A percentile compares a stretch with the other conserved stretches of the same genome.
Conservation (phyloP, 352 stramenopile species). For the Phytophthora foliorum region DNA sequence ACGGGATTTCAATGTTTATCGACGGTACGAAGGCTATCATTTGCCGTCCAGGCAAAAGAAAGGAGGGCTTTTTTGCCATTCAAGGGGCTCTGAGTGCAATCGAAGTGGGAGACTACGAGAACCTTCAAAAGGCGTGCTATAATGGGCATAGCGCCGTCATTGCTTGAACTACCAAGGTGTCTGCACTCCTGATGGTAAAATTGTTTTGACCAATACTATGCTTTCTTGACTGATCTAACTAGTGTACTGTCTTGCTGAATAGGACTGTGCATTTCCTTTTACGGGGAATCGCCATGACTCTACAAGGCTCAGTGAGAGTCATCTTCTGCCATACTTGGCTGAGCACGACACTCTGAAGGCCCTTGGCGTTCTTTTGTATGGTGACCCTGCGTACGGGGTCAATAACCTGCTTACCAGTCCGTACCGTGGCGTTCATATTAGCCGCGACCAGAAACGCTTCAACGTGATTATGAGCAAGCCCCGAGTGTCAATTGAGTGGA, state of each 20-base stretch:
- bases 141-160: slow-evolving; percentile 10
- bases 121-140: slow-evolving; percentile 16
- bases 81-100: slow-evolving; percentile 1
- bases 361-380: slow-evolving; percentile 4
- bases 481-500: slow-evolving; percentile 12
- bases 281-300: slow-evolving; percentile 5
- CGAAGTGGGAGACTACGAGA: slow-evolving; percentile 7
- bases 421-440: slow-evolving; percentile 2
- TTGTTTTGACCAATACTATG: too few species aligned
- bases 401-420: slow-evolving; percentile 4
- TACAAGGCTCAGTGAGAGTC: slow-evolving; percentile 5
- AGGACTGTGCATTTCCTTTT: slow-evolving; percentile 21
- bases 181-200: slow-evolving; percentile 6
- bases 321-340: background rate
- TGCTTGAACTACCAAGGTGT: slow-evolving; percentile 22
- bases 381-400: slow-evolving; percentile 5
- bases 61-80: background rate
- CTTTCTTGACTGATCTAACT: too few species aligned
- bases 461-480: slow-evolving; percentile 14
- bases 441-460: slow-evolving; percentile 2
- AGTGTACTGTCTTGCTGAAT: background rate
- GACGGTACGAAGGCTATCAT: slow-evolving; percentile 17
- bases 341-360: background rate
- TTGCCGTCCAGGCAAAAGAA: slow-evolving; percentile 2
- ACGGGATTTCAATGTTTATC: slow-evolving; percentile 9